Base-by-base conservation (phyloP, 2,329 filamentous ascomycete genomes). In the Ceratocystis harringtonii region DNA sequence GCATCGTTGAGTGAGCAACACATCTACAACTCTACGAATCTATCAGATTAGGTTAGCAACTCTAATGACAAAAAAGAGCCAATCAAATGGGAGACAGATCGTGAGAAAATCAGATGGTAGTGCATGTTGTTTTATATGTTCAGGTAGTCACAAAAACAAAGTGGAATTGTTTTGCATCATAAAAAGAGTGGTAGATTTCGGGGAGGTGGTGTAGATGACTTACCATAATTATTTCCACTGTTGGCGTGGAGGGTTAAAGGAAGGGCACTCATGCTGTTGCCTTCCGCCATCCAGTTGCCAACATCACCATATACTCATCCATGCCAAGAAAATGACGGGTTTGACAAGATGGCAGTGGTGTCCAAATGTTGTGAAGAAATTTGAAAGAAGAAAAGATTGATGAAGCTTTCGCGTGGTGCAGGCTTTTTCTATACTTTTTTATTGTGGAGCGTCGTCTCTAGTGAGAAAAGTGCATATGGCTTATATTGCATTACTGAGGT, bases 41-140 rank as follows among this genome's bases (percentile, higher is more conserved):
- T 36, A 30, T 15, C 12, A 36, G 36, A n/a, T 32, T 30, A 1
- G n/a, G 28, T 58, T 58, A 58, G 55, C 28, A 25, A 58, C 30
- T n/a, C 25, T n/a, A 1, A 58, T n/a, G 30, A 30, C 2, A 36
- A 58, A 36, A 36, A 10, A n/a, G 6, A n/a, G 17, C 28, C 17
- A 25, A n/a, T 30, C 32, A 25, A 22, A n/a, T 12, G 28, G n/a
- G 28, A 15, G 6, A 8, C 8, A 30, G 17, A 58, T 30, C 17
- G 55, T 36, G 36, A 58, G n/a, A 15, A 36, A 68, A 76, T 84
- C 84, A 87, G 84, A 87, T 87, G 84, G 84, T 87, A 85, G 84
- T 87, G 84, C 84, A 87, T 87, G 84, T 86, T 80, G 66, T 67
- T 67, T 67, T 67, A 65, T 67, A 67, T 78, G 79, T 84, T 83